Percentiles rank a stretch among this genome's conserved stretches.
These are phyloP conservation scores for Amorphotheca resinae DNA, from an alignment of 495 filamentous ascomycete genomes.

Conservation along the genomic window DNA sequence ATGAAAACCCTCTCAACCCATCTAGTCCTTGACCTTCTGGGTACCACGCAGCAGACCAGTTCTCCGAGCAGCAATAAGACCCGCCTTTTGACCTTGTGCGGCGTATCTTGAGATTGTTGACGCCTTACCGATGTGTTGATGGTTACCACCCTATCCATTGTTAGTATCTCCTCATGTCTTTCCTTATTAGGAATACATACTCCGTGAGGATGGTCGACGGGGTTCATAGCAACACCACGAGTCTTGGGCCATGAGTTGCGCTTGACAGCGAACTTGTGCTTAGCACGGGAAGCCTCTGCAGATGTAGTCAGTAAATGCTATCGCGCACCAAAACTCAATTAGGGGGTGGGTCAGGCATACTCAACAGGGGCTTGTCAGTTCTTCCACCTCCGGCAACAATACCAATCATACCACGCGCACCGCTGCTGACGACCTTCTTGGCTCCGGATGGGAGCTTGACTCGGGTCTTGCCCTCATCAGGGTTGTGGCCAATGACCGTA, in stretches of 20 bases:
- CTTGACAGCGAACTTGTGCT: conserved; percentile 99
- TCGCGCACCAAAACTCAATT: background rate
- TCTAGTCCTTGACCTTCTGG: conserved; percentile 96
- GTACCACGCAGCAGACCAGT: conserved; percentile 99
- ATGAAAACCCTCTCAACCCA: conserved; percentile 35
- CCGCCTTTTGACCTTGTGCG: conserved; percentile 97
- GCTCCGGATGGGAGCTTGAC: conserved; percentile 97
- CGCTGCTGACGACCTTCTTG: conserved; percentile 96
- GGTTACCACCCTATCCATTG: conserved; percentile 73
- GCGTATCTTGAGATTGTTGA: conserved; percentile 98
- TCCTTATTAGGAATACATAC: conserved; percentile 31
- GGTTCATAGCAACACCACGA: conserved; percentile 99
- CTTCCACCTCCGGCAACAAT: conserved; percentile 98
- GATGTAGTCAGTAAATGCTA: conserved; percentile 13
- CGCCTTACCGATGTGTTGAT: conserved; percentile 99
- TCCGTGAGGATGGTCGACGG: conserved; percentile 99
- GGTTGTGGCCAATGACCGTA: conserved; percentile 97
- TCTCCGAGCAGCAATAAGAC: conserved; percentile 98
- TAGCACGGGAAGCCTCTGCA: conserved; percentile 88
- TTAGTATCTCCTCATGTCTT: conserved; percentile 5
- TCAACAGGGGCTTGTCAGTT: conserved; percentile 98
- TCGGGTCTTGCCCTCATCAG: conserved; percentile 97
- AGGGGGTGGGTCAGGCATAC: conserved; percentile 30
- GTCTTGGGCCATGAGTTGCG: conserved; percentile 99
- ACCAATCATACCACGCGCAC: conserved; percentile 93